Base-by-base conservation (phyloP, 2,329 filamentous ascomycete genomes). In the Keithomyces neogunnii region DNA sequence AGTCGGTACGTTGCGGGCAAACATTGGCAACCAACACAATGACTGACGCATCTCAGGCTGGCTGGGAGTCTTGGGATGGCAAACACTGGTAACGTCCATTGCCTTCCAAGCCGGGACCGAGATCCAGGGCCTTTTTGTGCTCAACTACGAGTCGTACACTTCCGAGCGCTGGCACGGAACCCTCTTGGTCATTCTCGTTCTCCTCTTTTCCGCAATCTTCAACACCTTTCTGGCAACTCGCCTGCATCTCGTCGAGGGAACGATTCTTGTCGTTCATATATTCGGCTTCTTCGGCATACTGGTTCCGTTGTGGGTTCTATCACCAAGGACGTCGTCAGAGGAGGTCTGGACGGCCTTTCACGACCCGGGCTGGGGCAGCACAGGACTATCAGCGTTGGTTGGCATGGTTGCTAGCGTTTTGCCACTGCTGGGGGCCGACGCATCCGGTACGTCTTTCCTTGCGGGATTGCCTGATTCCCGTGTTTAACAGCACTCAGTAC, bases 231-330 rank as follows among this genome's bases (percentile, higher is more conserved):
- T 76, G 13, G 73, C 64, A 38, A 66, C 65, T 1, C 61, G 64
- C 13, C 65, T 81, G 19, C 73, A 78, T 26, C 68, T 73, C 45
- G 66, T 82, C 43, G 77, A 81, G 59, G 72, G 71, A 0, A 49
- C 74, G 5, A 69, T 78, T 46, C 62, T 82, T 26, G 67, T 74
- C 40, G 56, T 80, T 5, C 77, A 81, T 42, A 60, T 76, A 6
- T 45, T 66, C 0, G 65, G 65, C 0, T 67, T 67, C 58, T 66
- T 67, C 10, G 65, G 57, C 9, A 61, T 67, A 13, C 47, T 67
- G 0, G 62, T 67, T 28, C 59, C 65, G 0, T 60, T 67, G 3
- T 57, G 65, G 7, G 59, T 55, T 56, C 71, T 4, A 62, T 66
- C 4, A 57, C 62, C 2, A 66, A 69, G 35, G 62, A 58, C 1